Percentiles rank a stretch among this genome's conserved stretches.
Conservation (phyloP, 1,284 basidiomycete genomes). For the Puccinia hordei region DNA sequence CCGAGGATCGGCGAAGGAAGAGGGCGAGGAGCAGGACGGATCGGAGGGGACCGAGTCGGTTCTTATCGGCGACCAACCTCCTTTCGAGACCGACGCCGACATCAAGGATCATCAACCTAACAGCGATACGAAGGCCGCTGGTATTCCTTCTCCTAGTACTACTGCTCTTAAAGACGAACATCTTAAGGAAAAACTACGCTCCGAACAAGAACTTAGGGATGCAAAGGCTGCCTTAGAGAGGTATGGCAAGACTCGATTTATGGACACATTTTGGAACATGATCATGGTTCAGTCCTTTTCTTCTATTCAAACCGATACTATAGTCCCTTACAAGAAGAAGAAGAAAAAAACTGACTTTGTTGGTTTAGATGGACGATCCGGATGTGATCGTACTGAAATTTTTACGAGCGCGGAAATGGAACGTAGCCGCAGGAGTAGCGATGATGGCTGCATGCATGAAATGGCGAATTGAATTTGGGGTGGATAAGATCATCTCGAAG, state of each 20-base stretch:
- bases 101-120: neutral
- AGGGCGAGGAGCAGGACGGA: neutral
- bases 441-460: conserved; percentile 51
- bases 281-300: conserved; percentile 40
- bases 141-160: neutral
- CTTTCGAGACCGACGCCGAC: neutral
- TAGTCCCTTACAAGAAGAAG: neutral
- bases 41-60: no score
- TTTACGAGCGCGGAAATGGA: conserved; percentile 48
- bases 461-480: conserved; percentile 50
- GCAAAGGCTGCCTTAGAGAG: conserved; percentile 43
- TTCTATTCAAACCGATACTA: neutral
- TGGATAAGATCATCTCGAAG: conserved; percentile 29
- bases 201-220: conserved; percentile 48
- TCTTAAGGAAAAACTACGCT: conserved; percentile 43
- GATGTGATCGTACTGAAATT: conserved; percentile 51
- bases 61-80: neutral
- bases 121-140: neutral
- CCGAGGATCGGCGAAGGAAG: neutral
- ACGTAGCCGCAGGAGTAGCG: conserved; percentile 46
- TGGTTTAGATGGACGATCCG: conserved; percentile 48
- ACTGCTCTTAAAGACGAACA: conserved; percentile 20
- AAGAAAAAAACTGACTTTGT: neutral
- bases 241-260: conserved; percentile 35
- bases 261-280: conserved; percentile 50